Percentiles rank a stretch among this genome's conserved stretches.
These are phyloP conservation scores for Phylloporus scabripes DNA, from an alignment of 768 basidiomycete genomes.

Conservation along the genomic window DNA sequence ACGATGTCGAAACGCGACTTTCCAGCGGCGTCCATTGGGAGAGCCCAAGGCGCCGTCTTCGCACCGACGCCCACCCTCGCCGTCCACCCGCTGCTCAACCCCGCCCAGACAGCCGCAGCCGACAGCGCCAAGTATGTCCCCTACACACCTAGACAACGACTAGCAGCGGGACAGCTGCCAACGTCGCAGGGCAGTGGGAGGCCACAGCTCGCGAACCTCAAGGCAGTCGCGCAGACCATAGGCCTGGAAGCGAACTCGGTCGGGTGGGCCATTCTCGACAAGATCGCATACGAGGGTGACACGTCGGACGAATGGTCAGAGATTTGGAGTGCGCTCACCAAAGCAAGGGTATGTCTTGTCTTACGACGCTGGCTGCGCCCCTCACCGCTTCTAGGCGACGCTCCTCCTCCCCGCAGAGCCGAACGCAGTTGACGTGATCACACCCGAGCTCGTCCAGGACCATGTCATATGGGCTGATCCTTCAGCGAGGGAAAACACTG, in stretches of 20 bases:
- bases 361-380: background rate
- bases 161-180: conserved; percentile 23
- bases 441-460: conserved; percentile 73
- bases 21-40: conserved; percentile 52
- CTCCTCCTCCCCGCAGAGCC: background rate
- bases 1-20: background rate
- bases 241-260: conserved; percentile 59
- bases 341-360: conserved; percentile 53
- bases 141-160: conserved; percentile 70
- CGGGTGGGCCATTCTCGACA: conserved; percentile 78
- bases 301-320: conserved; percentile 60
- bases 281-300: conserved; percentile 49
- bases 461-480: conserved; percentile 70
- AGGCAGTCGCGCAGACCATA: conserved; percentile 61
- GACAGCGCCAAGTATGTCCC: conserved; percentile 54
- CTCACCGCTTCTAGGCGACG: background rate
- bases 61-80: conserved; percentile 39
- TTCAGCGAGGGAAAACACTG: conserved; percentile 39
- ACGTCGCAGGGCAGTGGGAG: conserved; percentile 42
- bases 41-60: conserved; percentile 40
- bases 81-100: conserved; percentile 63
- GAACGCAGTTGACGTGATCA: conserved; percentile 46
- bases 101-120: conserved; percentile 23
- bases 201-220: conserved; percentile 68
- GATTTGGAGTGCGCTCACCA: conserved; percentile 57